Base-by-base conservation (phyloP, 495 filamentous ascomycete species). In the Umbilicaria muhlenbergii region DNA sequence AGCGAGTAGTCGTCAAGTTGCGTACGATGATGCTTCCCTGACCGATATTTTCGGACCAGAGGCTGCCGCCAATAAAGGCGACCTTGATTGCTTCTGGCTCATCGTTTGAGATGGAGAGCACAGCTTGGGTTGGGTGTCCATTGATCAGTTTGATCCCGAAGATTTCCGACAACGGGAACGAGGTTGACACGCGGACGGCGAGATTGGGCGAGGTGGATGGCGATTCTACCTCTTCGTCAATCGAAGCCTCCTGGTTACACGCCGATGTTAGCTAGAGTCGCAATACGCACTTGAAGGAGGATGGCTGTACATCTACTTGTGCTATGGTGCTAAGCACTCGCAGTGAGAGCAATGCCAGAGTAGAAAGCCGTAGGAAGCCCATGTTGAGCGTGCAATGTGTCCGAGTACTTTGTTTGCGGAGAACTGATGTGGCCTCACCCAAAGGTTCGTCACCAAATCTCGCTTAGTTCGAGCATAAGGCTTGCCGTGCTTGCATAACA, bases 91-190 rank as follows among this genome's bases (percentile, higher is more conserved):
- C 75, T 40, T 65, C 68, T 3, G 76, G 71, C 66, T 98, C 91
- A 45, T 83, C 69, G 67, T 98, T 98, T 61, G 70, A 71, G 58
- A 95, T 69, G 48, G 80, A 74, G 55, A 98, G 67, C 31, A 92
- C 66, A 5, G 88, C 80, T 58, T 77, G 73, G 41, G 86, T 94
- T n/a, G 86, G 73, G 47, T 80, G 76, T 55, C 86, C 85, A 58
- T 98, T 98, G 66, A 96, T 75, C 43, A 95, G 77, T 73, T 94
- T 94, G 50, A 96, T 75, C 50, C 91, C 91, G 52, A 94, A 93
- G 66, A 94, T 80, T 66, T 91, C 85, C 57, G 83, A 76, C 31
- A 83, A 71, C 36, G 86, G 85, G 74, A 95, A 98, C 43, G 74
- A 74, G 38, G 86, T 78, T 46, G 72, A 67, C 51, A 91, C 71